Base-by-base conservation (phyloP, 2,329 filamentous ascomycete genomes). In the Diplodia corticola region DNA sequence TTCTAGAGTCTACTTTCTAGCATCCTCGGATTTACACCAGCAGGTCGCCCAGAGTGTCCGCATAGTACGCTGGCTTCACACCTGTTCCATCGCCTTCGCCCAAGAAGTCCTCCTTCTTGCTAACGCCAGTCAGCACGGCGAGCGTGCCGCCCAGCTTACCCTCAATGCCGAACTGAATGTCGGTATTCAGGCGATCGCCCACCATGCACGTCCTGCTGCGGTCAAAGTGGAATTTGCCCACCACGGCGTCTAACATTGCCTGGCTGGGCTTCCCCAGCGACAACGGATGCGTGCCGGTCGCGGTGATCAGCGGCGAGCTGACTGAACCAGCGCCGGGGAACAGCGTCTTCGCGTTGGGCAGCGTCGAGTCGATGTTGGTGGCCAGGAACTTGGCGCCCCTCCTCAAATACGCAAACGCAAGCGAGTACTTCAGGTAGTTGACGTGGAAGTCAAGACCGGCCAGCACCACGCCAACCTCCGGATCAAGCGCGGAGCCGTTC, bases 181-280 rank as follows among this genome's bases (percentile, higher is more conserved):
- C 95, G 0, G 95, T 99, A 77, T 98, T 91, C 69, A 97, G 82
- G 33, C 95, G 85, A 78, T 99, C 95, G 6, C 95, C 95, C 50
- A 99, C 86, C 95, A 99, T 99, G 80, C 95, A 98, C 0, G 95
- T 91, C 71, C 88, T 88, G 68, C 84, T 86, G 44, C 93, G 86
- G 77, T 98, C 89, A 64, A 99, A 90, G 71, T 91, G 85, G 78
- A 98, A 97, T 79, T 96, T 97, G 67, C 94, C 94, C 82, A 98
- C 94, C 66, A 99, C 91, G 3, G 95, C 93, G 77, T 98, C 94
- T 94, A 99, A 97, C 95, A 99, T 99, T 4, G 94, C 94, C 81
- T 97, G 93, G 76, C 92, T 97, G 3, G 95, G 95, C 81, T 99
- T 99, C 0, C 95, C 95, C 48, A 98, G 81, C 3, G 91, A 88